Evolutionary conservation across 1,139 yeast species (phyloP), one percentile per base, ranked within the genome.

Genomic region (Candida sanyaensis): DNA sequence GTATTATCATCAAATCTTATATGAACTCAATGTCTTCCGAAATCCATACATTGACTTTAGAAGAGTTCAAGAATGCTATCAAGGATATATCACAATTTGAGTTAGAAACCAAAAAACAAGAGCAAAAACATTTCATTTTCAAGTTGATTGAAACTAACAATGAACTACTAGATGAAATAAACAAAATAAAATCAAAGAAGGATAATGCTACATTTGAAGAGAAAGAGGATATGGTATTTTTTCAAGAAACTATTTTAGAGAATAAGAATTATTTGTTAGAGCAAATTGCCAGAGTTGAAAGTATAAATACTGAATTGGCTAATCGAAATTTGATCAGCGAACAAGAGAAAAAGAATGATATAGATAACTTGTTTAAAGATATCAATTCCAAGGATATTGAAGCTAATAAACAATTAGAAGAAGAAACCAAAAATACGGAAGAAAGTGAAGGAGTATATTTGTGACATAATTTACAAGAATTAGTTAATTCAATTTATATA

Each of bases 91-190:
- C 55, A 8, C 51, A 53, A 17, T 47, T 45, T 32, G 56, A 53
- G 36, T 28, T 53, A 12, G 46, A 50, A 8, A 34, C 45, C 9
- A 52, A 51, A 41, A 53, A 48, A 36, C 29, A 45, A 6, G 50
- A 53, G 43, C 56, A 53, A 31, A 29, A 33, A 23, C 43, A 46
- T 13, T 46, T 50, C 33, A 41, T 52, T 31, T 45, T 50, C 27
- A 72, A 70, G 51, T 57, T 75, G 34, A 49, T 55, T 27, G 68
- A 65, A 27, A 71, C 78, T 23, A 73, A 73, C 51, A 56, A 50
- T 30, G 58, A 63, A 40, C 58, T 75, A 31, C 39, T 51, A 10
- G 46, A 51, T 10, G 78, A 72, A 48, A 64, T 73, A 27, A 50
- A 49, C 3, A 39, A 38, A 24, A 48, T 55, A 12, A 55, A 48